These are phyloP conservation scores for Penicillium sumatraense DNA, from an alignment of 2,329 filamentous ascomycete species.

Conservation along the genomic window DNA sequence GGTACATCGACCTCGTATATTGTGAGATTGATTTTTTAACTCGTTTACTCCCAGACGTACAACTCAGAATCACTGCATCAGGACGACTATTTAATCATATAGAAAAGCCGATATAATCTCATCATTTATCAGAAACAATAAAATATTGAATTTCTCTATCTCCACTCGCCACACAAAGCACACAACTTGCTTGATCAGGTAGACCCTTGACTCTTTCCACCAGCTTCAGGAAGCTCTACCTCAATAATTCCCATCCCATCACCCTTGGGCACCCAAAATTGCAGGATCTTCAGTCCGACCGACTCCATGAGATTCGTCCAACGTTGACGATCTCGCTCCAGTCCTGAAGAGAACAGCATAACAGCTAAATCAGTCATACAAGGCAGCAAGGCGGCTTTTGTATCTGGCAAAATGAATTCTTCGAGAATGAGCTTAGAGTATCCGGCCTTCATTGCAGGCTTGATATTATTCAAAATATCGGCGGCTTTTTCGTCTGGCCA, in stretches of 20 bases:
- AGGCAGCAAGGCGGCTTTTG: conserved; percentile 16
- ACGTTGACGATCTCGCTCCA: conserved; percentile 22
- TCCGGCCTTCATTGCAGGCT: conserved; percentile 26
- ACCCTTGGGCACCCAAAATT: conserved; percentile 22
- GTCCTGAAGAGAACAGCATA: conserved; percentile 29
- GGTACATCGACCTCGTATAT: not conserved
- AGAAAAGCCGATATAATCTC: too few relatives aligned
- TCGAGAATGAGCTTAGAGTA: conserved; percentile 28
- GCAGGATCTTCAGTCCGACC: conserved; percentile 20
- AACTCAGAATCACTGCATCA: conserved; percentile 25
- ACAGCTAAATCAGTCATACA: conserved; percentile 29
- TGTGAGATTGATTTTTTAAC: conserved; percentile 2
- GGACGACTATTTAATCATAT: conserved; percentile 38
- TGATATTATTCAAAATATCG: conserved; percentile 25
- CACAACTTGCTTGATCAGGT: too few relatives aligned
- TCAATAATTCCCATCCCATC: conserved; percentile 27
- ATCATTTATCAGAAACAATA: too few relatives aligned
- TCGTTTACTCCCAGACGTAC: conserved; percentile 25
- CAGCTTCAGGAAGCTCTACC: conserved; percentile 15
- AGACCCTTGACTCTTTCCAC: too few relatives aligned
- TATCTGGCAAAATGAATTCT: conserved; percentile 29
- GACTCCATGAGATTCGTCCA: conserved; percentile 21
- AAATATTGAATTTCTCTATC: not conserved
- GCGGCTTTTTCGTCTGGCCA: conserved; percentile 34
- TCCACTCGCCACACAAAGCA: not conserved